phyloP scores from a whole-genome alignment of 2,329 filamentous ascomycete genomes.

The Tolypocladium cylindrosporum region DNA sequence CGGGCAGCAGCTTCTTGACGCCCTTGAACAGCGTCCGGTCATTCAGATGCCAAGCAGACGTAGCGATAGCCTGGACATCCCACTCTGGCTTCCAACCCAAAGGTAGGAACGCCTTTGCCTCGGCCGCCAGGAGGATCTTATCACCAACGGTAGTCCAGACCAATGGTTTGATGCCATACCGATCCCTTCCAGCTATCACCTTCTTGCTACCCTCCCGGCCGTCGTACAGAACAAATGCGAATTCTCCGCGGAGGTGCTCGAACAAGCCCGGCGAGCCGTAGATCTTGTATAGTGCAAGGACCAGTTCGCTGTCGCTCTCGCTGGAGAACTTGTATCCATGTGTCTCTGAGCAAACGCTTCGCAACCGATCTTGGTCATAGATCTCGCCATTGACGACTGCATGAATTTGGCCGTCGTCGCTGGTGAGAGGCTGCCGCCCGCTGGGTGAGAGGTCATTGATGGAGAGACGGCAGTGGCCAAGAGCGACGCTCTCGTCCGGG shows the following conservation, averaged over 20 bases:
- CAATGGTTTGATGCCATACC: slow-evolving; percentile 48
- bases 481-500: slow-evolving; percentile 11
- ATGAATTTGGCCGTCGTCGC: slow-evolving; percentile 29
- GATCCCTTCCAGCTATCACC: slow-evolving; percentile 39
- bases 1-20: slow-evolving; percentile 33
- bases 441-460: slow-evolving; percentile 39
- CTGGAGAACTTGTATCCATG: slow-evolving; percentile 33
- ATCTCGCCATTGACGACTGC: slow-evolving; percentile 51
- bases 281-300: slow-evolving; percentile 39
- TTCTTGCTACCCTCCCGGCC: slow-evolving; percentile 18
- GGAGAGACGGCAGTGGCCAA: slow-evolving; percentile 39
- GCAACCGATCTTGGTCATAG: slow-evolving; percentile 39
- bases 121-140: slow-evolving; percentile 36
- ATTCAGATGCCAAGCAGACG: slow-evolving; percentile 31
- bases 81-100: slow-evolving; percentile 42
- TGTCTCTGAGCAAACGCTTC: slow-evolving; percentile 20
- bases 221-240: slow-evolving; percentile 42
- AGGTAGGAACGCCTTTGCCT: slow-evolving; percentile 42
- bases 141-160: slow-evolving; percentile 34
- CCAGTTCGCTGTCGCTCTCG: slow-evolving; percentile 39
- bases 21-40: slow-evolving; percentile 38
- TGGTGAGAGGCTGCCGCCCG: slow-evolving; percentile 35
- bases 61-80: slow-evolving; percentile 37
- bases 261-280: slow-evolving; percentile 28
- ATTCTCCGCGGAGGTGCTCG: slow-evolving; percentile 40